These are phyloP conservation scores for Torrubiellomyces zombiae DNA, from an alignment of 2,329 filamentous ascomycete species.

Conservation along the genomic window DNA sequence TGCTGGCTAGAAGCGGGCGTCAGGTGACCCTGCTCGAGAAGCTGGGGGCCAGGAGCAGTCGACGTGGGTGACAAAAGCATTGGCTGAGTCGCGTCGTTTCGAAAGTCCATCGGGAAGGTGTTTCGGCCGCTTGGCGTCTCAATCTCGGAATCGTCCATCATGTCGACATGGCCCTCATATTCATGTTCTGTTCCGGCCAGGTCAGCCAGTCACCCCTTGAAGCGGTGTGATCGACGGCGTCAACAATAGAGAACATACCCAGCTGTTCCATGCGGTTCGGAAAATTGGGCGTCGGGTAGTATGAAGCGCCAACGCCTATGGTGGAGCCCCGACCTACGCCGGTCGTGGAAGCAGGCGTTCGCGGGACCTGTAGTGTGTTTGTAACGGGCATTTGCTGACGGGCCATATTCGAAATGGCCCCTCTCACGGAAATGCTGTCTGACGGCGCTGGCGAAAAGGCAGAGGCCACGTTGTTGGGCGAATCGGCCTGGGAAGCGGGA, in stretches of 20 bases:
- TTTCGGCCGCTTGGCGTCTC: conserved; percentile 49
- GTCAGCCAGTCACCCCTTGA: too few relatives aligned
- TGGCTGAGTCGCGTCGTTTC: conserved; percentile 25
- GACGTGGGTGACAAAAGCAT: conserved; percentile 24
- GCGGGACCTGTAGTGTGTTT: conserved; percentile 8
- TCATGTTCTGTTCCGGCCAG: conserved; percentile 99
- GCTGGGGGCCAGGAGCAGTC: conserved; percentile 19
- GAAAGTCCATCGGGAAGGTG: conserved; percentile 44
- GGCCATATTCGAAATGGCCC: conserved; percentile 16
- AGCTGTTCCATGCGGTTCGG: conserved; percentile 92
- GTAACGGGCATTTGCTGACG: conserved; percentile 16
- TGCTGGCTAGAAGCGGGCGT: conserved; percentile 13
- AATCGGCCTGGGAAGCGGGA: conserved; percentile 57
- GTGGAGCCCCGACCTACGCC: conserved; percentile 19
- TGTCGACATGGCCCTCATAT: conserved; percentile 79
- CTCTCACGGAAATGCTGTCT: conserved; percentile 29
- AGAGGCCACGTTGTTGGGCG: conserved; percentile 32
- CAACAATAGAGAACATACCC: conserved; percentile 77
- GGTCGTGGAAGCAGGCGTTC: conserved; percentile 20
- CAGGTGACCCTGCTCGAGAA: conserved; percentile 20
- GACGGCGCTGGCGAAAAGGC: conserved; percentile 26
- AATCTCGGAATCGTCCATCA: conserved; percentile 68
- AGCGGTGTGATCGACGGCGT: too few relatives aligned
- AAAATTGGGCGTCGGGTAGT: conserved; percentile 69
- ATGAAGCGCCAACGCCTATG: conserved; percentile 29